Percentiles rank a stretch among this genome's conserved stretches.
Evolutionary conservation across 805 yeast species (phyloP).

Genomic region (Kazachstania martiniae): DNA sequence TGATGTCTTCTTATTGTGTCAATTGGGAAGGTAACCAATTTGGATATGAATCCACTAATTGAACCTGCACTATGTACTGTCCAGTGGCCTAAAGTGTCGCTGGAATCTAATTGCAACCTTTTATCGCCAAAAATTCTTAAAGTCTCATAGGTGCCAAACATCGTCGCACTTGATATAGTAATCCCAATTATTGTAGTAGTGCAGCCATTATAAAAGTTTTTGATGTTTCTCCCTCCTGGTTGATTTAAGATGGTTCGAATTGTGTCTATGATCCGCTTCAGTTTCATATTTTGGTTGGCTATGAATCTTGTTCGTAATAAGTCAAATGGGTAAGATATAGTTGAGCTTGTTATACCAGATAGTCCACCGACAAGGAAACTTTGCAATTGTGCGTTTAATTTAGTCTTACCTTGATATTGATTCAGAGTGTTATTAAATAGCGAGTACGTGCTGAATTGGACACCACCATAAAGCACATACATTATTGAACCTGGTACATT

Average conservation of each 20-base stretch:
- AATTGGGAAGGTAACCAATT: conserved; percentile 69
- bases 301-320: conserved; percentile 79
- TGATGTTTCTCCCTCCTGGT: conserved; percentile 35
- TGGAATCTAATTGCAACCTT: conserved; percentile 8
- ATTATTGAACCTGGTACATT: conserved; percentile 84
- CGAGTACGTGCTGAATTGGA: conserved; percentile 70
- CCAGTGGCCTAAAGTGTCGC: too few relatives aligned
- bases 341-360: conserved; percentile 68
- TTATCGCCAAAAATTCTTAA: conserved; percentile 31
- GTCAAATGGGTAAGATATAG: conserved; percentile 80
- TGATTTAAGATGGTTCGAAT: conserved; percentile 25
- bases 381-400: conserved; percentile 21
- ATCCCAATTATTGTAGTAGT: conserved; percentile 46
- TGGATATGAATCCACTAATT: conserved; percentile 65
- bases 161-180: conserved; percentile 59
- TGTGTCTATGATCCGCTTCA: conserved; percentile 16
- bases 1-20: conserved; percentile 73
- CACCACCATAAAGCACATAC: conserved; percentile 76
- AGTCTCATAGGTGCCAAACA: conserved; percentile 59
- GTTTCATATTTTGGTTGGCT: conserved; percentile 37
- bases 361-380: conserved; percentile 55
- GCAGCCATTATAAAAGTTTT: conserved; percentile 41
- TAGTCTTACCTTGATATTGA: conserved; percentile 1
- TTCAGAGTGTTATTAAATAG: conserved; percentile 35
- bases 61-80: conserved; percentile 53